Conservation (phyloP, 768 basidiomycete genomes). For the Phlegmacium glaucopus region DNA sequence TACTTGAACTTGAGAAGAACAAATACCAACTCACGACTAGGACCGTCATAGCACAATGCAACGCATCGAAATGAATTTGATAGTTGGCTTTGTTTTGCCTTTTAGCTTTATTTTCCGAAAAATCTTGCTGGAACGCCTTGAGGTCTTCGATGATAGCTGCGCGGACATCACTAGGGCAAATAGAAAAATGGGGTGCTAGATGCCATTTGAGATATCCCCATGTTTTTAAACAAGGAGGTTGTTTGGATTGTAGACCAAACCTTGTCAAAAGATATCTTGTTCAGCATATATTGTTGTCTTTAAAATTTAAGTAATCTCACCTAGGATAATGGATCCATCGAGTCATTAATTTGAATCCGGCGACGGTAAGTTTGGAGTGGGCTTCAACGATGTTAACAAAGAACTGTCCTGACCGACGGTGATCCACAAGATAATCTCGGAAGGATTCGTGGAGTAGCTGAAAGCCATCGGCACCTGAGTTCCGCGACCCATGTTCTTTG, state of each 20-base stretch:
- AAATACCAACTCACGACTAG: background rate
- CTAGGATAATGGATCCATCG: no score
- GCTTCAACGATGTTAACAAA: conserved; percentile 3
- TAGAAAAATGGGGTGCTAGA: background rate
- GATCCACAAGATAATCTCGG: conserved; percentile 13
- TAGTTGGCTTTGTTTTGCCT: background rate
- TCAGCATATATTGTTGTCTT: no score
- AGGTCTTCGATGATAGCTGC: background rate
- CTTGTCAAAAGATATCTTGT: no score
- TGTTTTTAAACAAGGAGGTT: background rate
- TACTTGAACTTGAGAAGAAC: background rate
- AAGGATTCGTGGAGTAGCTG: conserved; percentile 11
- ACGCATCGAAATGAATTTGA: background rate
- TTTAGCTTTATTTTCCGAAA: background rate
- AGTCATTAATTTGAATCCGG: no score
- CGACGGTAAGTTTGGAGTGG: no score
- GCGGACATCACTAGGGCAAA: background rate
- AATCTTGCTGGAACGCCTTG: background rate
- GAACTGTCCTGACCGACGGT: conserved; percentile 4
- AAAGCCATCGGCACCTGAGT: background rate
- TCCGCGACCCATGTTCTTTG: background rate
- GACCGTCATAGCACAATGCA: background rate
- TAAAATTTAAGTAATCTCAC: no score
- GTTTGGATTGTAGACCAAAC: no score
- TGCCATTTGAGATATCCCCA: background rate